phyloP scores from a whole-genome alignment of 1,284 basidiomycete species.

The Moesziomyces globuligerus region DNA sequence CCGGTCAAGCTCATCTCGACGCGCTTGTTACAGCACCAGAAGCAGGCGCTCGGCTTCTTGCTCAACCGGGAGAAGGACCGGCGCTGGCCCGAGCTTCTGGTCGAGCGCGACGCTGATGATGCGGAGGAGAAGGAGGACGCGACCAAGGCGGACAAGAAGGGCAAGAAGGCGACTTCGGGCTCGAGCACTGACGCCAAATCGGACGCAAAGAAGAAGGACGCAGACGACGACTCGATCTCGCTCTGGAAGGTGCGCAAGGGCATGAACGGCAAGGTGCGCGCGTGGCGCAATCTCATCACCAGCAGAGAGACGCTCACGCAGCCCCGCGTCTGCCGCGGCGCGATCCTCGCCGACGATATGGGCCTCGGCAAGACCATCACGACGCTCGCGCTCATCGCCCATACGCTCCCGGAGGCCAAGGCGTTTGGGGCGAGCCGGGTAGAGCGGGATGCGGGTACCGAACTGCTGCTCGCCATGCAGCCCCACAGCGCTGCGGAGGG shows the following conservation, averaged over 20 bases:
- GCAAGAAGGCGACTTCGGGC: neutral
- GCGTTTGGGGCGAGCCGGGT: constrained; percentile 72
- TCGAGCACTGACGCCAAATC: neutral
- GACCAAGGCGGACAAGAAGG: neutral
- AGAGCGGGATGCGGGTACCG: constrained; percentile 11
- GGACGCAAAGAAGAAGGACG: constrained; percentile 5
- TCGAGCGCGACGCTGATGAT: constrained; percentile 15
- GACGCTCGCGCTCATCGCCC: constrained; percentile 86
- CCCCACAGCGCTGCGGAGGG: neutral
- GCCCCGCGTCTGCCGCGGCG: constrained; percentile 79
- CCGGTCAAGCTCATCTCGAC: constrained; percentile 83
- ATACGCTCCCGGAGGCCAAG: constrained; percentile 79
- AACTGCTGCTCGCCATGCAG: constrained; percentile 16
- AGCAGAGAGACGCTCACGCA: constrained; percentile 77
- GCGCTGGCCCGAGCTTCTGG: constrained; percentile 43
- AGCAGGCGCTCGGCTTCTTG: constrained; percentile 94
- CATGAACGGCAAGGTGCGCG: constrained; percentile 68
- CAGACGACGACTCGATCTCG: constrained; percentile 72
- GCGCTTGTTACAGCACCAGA: constrained; percentile 94
- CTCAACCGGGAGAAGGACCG: constrained; percentile 80
- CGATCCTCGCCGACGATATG: constrained; percentile 81
- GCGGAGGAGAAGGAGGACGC: neutral
- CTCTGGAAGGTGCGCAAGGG: constrained; percentile 79
- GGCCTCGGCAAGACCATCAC: constrained; percentile 98
- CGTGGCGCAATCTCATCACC: constrained; percentile 82